Conservation (phyloP, 495 filamentous ascomycete genomes). For the Podospora didyma region DNA sequence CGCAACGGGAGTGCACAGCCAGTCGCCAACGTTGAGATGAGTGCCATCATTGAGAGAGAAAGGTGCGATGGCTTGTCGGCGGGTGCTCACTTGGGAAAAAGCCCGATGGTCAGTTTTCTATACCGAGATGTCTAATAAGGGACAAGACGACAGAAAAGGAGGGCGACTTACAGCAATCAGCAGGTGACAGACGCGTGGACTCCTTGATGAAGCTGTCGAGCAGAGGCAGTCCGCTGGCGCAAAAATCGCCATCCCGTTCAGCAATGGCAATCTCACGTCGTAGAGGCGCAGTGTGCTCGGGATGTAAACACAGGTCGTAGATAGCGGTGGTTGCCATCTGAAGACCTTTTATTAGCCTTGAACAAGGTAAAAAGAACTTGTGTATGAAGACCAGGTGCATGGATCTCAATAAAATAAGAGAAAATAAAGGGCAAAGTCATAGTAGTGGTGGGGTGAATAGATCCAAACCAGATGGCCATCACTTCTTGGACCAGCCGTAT, state of each 20-base stretch:
- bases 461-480: no score
- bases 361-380: no score
- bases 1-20: slow-evolving; percentile 22
- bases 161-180: slow-evolving; percentile 21
- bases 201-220: slow-evolving; percentile 39
- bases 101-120: background rate
- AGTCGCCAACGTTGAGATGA: slow-evolving; percentile 19
- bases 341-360: background rate
- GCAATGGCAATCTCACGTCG: background rate
- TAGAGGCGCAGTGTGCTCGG: slow-evolving; percentile 25
- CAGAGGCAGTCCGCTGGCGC: slow-evolving; percentile 14
- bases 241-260: slow-evolving; percentile 8
- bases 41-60: slow-evolving; percentile 28
- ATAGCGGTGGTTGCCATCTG: slow-evolving; percentile 30
- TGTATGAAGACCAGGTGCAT: no score
- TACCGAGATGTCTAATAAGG: no score
- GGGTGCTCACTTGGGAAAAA: slow-evolving; percentile 16
- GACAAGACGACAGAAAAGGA: background rate
- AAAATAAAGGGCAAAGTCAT: no score
- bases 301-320: slow-evolving; percentile 28
- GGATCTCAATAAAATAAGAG: no score
- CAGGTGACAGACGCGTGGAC: slow-evolving; percentile 28
- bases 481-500: no score
- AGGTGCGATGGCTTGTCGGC: slow-evolving; percentile 19
- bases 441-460: no score